These are phyloP conservation scores for Pyrenophora teres DNA, from an alignment of 2,329 filamentous ascomycete species.

Conservation along the genomic window DNA sequence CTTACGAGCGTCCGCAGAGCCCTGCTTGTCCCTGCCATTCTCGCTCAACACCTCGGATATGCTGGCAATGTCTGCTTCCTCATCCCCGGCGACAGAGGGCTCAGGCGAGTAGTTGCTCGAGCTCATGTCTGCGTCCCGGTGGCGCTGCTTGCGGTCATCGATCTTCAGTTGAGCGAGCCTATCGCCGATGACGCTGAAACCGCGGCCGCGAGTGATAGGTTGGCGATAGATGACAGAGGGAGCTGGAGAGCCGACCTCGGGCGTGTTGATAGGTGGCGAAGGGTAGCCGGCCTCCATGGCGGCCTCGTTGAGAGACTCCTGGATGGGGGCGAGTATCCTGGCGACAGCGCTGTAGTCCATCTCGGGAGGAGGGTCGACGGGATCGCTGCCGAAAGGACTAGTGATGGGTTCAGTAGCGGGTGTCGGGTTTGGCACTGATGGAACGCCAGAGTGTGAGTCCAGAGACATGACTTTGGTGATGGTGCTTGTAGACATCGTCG, in stretches of 20 bases:
- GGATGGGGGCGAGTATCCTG: conserved; percentile 34
- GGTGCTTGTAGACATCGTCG: conserved; percentile 10
- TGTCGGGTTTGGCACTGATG: conserved; percentile 33
- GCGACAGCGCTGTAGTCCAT: conserved; percentile 36
- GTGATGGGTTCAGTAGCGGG: conserved; percentile 28
- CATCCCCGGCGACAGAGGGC: conserved; percentile 23
- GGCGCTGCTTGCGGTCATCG: conserved; percentile 21
- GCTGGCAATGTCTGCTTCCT: conserved; percentile 22
- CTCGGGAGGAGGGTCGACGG: conserved; percentile 19
- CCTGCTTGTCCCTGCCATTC: conserved; percentile 14
- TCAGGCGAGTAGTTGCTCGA: conserved; percentile 28
- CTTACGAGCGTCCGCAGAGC: conserved; percentile 17
- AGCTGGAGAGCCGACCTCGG: conserved; percentile 32
- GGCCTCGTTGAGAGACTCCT: conserved; percentile 38
- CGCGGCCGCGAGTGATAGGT: conserved; percentile 40
- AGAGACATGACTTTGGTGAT: conserved; percentile 25
- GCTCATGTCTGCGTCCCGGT: conserved; percentile 19
- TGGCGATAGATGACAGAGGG: conserved; percentile 26
- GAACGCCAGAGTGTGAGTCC: conserved; percentile 25
- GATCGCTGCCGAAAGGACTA: conserved; percentile 12
- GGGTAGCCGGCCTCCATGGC: conserved; percentile 38
- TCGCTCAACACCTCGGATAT: conserved; percentile 26
- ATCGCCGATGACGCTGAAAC: conserved; percentile 82
- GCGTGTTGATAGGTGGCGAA: conserved; percentile 40
- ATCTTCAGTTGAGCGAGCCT: conserved; percentile 73